These are phyloP conservation scores for Reticulascus tulasneorum DNA, from an alignment of 2,329 filamentous ascomycete genomes.

Conservation along the genomic window DNA sequence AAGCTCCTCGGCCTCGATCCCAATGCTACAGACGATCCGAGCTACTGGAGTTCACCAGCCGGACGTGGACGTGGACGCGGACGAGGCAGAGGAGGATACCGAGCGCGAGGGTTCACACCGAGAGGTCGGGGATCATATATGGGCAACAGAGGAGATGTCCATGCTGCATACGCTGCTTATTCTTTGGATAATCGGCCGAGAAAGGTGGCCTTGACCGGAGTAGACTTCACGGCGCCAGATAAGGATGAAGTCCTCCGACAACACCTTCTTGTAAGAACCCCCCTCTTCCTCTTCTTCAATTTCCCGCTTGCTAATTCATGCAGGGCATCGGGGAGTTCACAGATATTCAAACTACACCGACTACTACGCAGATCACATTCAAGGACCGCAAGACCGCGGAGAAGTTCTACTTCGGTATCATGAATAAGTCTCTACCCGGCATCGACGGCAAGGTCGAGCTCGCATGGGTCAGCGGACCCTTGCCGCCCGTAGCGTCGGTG, in stretches of 20 bases:
- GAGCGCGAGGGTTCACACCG: conserved; percentile 30
- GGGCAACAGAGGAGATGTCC: conserved; percentile 39
- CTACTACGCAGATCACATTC: conserved; percentile 55
- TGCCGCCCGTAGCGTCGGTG: conserved; percentile 18
- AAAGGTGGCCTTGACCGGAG: conserved; percentile 59
- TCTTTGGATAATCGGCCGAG: conserved; percentile 74
- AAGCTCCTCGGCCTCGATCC: conserved; percentile 65
- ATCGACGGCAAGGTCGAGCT: conserved; percentile 61
- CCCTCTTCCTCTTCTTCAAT: background rate
- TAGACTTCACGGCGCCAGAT: conserved; percentile 57
- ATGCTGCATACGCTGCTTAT: conserved; percentile 56
- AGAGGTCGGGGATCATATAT: conserved; percentile 35
- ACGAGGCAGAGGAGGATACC: conserved; percentile 37
- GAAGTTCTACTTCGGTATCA: conserved; percentile 58
- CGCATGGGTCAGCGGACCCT: conserved; percentile 51
- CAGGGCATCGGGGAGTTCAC: conserved; percentile 62
- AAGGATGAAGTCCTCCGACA: conserved; percentile 68
- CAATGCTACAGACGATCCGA: conserved; percentile 41
- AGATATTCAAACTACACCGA: conserved; percentile 46
- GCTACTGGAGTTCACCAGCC: conserved; percentile 16
- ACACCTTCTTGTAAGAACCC: conserved; percentile 65
- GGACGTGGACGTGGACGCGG: conserved; percentile 35
- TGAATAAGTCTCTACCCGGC: conserved; percentile 55
- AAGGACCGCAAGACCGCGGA: conserved; percentile 69
- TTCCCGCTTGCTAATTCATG: background rate